A percentile compares a stretch with the other conserved stretches of the same genome.
Conservation (phyloP, 768 basidiomycete species). For the Tulasnella sp. region DNA sequence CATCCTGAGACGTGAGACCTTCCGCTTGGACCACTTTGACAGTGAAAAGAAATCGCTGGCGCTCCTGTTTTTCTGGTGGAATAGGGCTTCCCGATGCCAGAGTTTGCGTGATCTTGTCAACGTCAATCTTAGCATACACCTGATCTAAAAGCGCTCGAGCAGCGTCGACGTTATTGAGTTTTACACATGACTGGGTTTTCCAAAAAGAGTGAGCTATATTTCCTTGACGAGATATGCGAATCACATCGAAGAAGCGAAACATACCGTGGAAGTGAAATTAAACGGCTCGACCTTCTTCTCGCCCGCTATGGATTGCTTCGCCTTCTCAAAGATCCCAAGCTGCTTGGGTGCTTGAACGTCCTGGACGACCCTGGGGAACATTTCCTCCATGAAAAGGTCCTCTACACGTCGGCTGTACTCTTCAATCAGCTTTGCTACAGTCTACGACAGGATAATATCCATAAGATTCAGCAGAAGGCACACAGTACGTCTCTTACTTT, state of each 20-base stretch:
- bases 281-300: slow-evolving; percentile 94
- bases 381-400: slow-evolving; percentile 84
- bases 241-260: slow-evolving; percentile 13
- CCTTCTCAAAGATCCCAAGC: slow-evolving; percentile 81
- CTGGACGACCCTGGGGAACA: slow-evolving; percentile 68
- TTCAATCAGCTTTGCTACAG: slow-evolving; percentile 81
- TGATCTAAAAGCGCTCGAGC: slow-evolving; percentile 85
- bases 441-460: slow-evolving; percentile 37
- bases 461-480: neutral
- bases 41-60: slow-evolving; percentile 72
- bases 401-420: slow-evolving; percentile 86
- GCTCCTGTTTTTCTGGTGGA: slow-evolving; percentile 57
- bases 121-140: slow-evolving; percentile 86
- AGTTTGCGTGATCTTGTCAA: slow-evolving; percentile 69
- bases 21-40: slow-evolving; percentile 92
- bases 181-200: slow-evolving; percentile 68
- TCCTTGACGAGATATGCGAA: neutral
- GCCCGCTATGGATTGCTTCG: slow-evolving; percentile 62
- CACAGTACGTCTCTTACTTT: slow-evolving; percentile 43
- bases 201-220: neutral
- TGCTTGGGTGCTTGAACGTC: slow-evolving; percentile 69
- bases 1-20: slow-evolving; percentile 66
- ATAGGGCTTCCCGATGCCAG: slow-evolving; percentile 50
- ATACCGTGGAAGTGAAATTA: slow-evolving; percentile 68
- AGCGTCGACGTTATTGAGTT: slow-evolving; percentile 93